A percentile compares a stretch with the other conserved stretches of the same genome.
Conservation (phyloP, 2,329 filamentous ascomycete genomes). For the Beauveria rudraprayagi region DNA sequence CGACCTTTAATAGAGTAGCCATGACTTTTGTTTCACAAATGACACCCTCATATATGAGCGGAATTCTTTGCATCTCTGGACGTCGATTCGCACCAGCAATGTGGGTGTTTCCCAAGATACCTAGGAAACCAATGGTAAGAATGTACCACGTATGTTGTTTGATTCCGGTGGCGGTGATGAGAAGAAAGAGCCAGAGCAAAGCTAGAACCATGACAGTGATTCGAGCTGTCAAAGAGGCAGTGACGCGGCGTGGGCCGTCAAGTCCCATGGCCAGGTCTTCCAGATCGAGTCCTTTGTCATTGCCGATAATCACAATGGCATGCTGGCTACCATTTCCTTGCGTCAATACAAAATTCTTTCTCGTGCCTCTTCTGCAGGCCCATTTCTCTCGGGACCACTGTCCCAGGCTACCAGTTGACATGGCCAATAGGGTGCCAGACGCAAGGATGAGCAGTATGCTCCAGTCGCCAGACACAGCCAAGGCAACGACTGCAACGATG, state of each 20-base stretch:
- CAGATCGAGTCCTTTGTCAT: conserved; percentile 28
- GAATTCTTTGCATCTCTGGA: conserved; percentile 22
- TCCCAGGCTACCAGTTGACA: not conserved
- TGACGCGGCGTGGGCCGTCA: conserved; percentile 2
- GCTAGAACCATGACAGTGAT: conserved; percentile 19
- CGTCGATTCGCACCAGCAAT: conserved; percentile 23
- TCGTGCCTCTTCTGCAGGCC: not conserved
- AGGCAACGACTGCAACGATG: not conserved
- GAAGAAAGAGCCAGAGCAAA: conserved; percentile 30
- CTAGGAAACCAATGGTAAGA: conserved; percentile 30
- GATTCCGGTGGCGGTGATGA: conserved; percentile 31
- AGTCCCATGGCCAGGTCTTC: conserved; percentile 30
- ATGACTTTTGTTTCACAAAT: conserved; percentile 12
- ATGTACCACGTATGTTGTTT: conserved; percentile 32
- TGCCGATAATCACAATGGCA: conserved; percentile 29
- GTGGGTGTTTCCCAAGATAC: conserved; percentile 32
- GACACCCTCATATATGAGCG: conserved; percentile 9
- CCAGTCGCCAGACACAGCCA: not conserved
- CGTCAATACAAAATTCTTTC: not conserved
- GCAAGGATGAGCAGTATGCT: not conserved
- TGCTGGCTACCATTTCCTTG: conserved; percentile 29
- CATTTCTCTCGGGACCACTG: not conserved
- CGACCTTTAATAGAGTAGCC: conserved; percentile 11
- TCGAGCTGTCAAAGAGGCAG: conserved; percentile 13
- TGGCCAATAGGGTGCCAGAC: not conserved